Percentiles rank a stretch among this genome's conserved stretches.
Evolutionary conservation across 2,329 filamentous ascomycete genomes (phyloP).

Genomic region (Talaromyces verruculosus): DNA sequence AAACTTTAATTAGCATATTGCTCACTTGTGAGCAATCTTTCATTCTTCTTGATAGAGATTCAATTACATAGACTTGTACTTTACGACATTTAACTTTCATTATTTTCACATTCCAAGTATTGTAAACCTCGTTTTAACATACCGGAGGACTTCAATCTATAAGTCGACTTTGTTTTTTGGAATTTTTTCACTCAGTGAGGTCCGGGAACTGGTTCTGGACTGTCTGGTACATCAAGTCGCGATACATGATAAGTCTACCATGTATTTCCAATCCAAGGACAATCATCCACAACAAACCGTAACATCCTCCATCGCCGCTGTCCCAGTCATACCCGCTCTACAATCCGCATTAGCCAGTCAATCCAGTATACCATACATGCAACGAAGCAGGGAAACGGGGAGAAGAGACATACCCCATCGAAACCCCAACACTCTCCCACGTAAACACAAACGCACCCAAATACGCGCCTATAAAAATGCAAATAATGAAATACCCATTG

Average conservation of each 20-base stretch:
- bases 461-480: conserved; percentile 74
- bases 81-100: neutral
- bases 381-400: neutral
- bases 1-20: neutral
- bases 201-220: too few species aligned
- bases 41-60: neutral
- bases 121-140: too few species aligned
- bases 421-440: conserved; percentile 56
- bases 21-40: neutral
- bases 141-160: too few species aligned
- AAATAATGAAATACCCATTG: conserved; percentile 75
- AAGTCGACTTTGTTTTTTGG: too few species aligned
- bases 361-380: neutral
- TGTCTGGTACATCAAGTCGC: too few species aligned
- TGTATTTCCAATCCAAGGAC: neutral
- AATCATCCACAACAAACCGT: conserved; percentile 22
- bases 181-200: too few species aligned
- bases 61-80: conserved; percentile 1
- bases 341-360: neutral
- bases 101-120: too few species aligned
- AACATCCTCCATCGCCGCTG: conserved; percentile 18
- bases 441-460: conserved; percentile 71
- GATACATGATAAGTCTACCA: neutral
- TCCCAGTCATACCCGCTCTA: conserved; percentile 9
- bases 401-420: conserved; percentile 16